Conservation (phyloP, 2,329 filamentous ascomycete species). For the Claviceps monticola region DNA sequence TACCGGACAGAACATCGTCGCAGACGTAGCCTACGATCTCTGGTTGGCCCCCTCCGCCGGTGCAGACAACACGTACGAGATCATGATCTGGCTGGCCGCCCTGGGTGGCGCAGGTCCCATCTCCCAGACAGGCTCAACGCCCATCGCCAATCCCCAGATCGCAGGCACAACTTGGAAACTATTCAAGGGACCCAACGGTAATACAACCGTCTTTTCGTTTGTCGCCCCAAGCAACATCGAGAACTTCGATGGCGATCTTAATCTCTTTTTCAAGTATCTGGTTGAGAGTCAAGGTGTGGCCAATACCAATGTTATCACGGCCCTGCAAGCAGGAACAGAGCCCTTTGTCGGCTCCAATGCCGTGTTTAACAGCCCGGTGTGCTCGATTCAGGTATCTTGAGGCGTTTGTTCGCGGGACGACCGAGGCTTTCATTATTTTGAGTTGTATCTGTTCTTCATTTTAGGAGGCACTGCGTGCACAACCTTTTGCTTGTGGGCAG, state of each 20-base stretch:
- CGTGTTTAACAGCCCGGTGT: neutral
- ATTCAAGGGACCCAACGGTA: constrained; percentile 45
- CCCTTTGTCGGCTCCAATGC: neutral
- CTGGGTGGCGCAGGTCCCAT: constrained; percentile 47
- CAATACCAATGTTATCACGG: constrained; percentile 2
- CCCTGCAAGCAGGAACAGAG: neutral
- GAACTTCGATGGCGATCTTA: constrained; percentile 42
- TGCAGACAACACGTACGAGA: constrained; percentile 37
- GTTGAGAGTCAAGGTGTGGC: constrained; percentile 27
- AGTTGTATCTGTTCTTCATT: too few species aligned
- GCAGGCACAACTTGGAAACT: constrained; percentile 37
- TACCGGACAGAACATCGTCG: constrained; percentile 23
- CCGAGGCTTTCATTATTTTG: too few species aligned
- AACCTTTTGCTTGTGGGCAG: too few species aligned
- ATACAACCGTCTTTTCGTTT: constrained; percentile 43
- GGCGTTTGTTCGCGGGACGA: neutral
- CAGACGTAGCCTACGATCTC: constrained; percentile 47
- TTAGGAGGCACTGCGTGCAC: too few species aligned
- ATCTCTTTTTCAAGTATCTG: constrained; percentile 43
- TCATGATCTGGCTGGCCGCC: constrained; percentile 51
- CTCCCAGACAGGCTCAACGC: constrained; percentile 11
- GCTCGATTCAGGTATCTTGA: neutral
- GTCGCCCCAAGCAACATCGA: constrained; percentile 26
- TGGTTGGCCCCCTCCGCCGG: constrained; percentile 38
- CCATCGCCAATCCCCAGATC: neutral